phyloP scores from a whole-genome alignment of 2,329 filamentous ascomycete genomes.

The Parascedosporium putredinis region DNA sequence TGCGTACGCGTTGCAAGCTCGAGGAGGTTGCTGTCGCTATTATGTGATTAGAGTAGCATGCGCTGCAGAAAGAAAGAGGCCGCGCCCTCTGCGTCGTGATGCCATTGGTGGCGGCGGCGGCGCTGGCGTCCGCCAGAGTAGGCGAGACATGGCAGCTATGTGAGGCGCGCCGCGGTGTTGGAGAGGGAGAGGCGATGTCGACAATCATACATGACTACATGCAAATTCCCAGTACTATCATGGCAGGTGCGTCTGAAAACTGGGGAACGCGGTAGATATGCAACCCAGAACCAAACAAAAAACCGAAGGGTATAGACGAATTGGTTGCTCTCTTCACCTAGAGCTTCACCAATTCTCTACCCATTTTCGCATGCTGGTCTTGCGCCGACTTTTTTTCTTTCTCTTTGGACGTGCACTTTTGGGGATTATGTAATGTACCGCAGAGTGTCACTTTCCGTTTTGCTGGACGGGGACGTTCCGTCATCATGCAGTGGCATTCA shows the following conservation, averaged over 20 bases:
- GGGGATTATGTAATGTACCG: too few relatives aligned
- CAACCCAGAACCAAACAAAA: too few relatives aligned
- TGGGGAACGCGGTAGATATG: too few relatives aligned
- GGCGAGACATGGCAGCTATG: conserved; percentile 4
- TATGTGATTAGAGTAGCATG: not conserved
- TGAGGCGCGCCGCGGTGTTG: not conserved
- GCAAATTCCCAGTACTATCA: not conserved
- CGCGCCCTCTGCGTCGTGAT: not conserved
- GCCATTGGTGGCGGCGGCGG: not conserved
- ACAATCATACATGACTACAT: not conserved
- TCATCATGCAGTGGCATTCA: conserved; percentile 4
- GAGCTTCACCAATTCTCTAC: too few relatives aligned
- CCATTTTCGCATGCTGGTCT: too few relatives aligned
- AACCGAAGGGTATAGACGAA: too few relatives aligned
- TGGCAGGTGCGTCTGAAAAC: too few relatives aligned
- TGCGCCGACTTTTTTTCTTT: too few relatives aligned
- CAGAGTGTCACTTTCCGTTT: not conserved
- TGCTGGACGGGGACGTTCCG: not conserved
- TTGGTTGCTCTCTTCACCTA: too few relatives aligned
- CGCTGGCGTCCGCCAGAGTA: not conserved
- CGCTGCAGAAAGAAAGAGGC: not conserved
- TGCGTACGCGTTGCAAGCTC: too few relatives aligned
- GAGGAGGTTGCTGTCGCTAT: conserved; percentile 31
- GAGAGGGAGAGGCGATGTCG: not conserved
- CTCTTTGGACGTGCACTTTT: too few relatives aligned